These are phyloP conservation scores for Chrysoporthe puriensis DNA, from an alignment of 2,329 filamentous ascomycete species.

Conservation along the genomic window DNA sequence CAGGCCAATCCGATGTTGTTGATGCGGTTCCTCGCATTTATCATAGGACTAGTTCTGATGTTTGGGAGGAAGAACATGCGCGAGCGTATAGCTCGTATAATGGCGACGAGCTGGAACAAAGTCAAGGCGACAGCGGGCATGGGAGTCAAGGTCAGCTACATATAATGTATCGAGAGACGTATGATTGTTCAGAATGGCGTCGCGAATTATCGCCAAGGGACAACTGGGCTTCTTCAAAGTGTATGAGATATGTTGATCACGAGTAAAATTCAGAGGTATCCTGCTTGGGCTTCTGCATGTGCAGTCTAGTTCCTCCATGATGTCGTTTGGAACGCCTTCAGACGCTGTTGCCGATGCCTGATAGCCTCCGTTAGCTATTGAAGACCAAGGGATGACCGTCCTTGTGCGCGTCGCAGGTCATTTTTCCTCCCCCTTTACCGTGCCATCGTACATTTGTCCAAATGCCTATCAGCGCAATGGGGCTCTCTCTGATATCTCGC, in stretches of 20 bases:
- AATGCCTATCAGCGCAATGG: neutral
- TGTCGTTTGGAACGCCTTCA: neutral
- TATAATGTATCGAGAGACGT: conserved; percentile 53
- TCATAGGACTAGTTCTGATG: conserved; percentile 77
- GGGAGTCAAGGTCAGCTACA: conserved; percentile 97
- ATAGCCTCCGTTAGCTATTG: neutral
- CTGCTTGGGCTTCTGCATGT: conserved; percentile 1
- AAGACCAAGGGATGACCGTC: neutral
- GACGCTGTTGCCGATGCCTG: neutral
- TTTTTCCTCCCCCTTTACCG: neutral
- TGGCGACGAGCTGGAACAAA: conserved; percentile 78
- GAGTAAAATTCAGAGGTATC: conserved; percentile 20
- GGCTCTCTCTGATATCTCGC: too few species aligned
- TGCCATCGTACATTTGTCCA: neutral
- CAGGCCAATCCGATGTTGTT: conserved; percentile 61
- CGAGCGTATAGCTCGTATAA: conserved; percentile 70
- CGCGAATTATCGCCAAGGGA: neutral
- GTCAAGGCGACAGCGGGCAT: conserved; percentile 85
- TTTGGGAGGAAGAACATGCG: conserved; percentile 76
- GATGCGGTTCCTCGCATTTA: conserved; percentile 72
- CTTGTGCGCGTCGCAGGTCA: neutral
- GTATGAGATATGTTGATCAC: conserved; percentile 19
- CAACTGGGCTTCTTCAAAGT: conserved; percentile 13
- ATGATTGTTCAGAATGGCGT: conserved; percentile 2
- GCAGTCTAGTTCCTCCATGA: neutral